Evolutionary conservation across 176 grass and related monocot species (phyloP).

Genomic region (Zoysia japonica): DNA sequence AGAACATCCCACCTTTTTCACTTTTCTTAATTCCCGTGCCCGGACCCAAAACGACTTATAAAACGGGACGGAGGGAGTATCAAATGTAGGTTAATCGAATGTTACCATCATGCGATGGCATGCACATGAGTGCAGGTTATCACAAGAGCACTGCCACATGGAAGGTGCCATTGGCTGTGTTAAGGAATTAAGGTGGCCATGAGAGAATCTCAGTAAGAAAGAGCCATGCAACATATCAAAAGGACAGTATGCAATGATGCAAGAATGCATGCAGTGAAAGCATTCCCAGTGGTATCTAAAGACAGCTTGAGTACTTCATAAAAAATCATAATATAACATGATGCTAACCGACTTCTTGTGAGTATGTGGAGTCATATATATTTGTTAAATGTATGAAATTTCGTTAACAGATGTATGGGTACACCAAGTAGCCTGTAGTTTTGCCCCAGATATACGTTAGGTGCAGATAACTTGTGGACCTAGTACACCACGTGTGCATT

Average conservation of each 20-base stretch:
- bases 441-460: slow-evolving; percentile 28
- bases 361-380: neutral
- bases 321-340: neutral
- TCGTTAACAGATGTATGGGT: neutral
- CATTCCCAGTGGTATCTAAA: neutral
- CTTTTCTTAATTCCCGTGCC: too few relatives aligned
- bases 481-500: neutral
- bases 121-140: neutral
- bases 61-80: neutral
- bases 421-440: neutral
- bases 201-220: too few relatives aligned
- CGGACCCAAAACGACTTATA: too few relatives aligned
- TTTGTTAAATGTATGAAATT: neutral
- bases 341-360: neutral
- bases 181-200: too few relatives aligned
- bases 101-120: neutral
- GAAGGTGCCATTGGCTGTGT: too few relatives aligned
- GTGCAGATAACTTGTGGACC: slow-evolving; percentile 3
- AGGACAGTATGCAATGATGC: neutral
- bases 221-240: neutral
- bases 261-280: neutral
- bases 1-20: too few relatives aligned
- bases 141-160: too few relatives aligned
- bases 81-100: neutral
- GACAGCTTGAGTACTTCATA: neutral